phyloP scores from a whole-genome alignment of 2,329 filamentous ascomycete genomes.

The Fusarium floridanum region DNA sequence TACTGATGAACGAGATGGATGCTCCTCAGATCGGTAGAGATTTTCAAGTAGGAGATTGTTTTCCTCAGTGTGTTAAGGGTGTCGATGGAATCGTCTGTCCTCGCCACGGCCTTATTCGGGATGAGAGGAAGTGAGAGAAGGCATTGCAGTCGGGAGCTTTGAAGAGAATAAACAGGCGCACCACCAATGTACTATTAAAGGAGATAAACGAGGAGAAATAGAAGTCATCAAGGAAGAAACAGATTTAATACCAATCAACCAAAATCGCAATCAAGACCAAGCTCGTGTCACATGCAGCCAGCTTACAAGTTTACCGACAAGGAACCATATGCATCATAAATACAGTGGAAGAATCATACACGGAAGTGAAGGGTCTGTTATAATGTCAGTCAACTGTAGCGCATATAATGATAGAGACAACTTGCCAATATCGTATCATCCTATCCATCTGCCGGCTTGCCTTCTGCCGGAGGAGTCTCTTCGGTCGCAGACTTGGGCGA shows the following conservation, averaged over 20 bases:
- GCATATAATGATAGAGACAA: neutral
- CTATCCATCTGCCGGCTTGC: slow-evolving; percentile 33
- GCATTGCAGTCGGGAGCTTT: neutral
- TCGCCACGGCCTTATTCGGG: neutral
- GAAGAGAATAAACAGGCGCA: neutral
- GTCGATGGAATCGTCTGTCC: neutral
- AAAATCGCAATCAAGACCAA: neutral
- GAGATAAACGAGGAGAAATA: neutral
- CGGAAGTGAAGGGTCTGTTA: slow-evolving; percentile 9
- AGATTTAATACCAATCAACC: neutral
- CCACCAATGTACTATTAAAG: neutral
- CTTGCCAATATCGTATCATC: neutral
- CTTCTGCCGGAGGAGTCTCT: slow-evolving; percentile 28
- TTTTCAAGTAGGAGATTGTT: neutral
- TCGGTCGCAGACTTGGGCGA: slow-evolving; percentile 22
- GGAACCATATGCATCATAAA: slow-evolving; percentile 9
- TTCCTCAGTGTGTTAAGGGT: neutral
- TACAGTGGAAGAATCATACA: slow-evolving; percentile 27
- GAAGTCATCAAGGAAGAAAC: neutral
- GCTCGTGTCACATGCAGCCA: neutral
- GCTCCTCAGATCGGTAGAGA: slow-evolving; percentile 38
- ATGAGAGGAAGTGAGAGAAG: neutral
- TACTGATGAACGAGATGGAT: slow-evolving; percentile 40
- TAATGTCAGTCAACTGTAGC: slow-evolving; percentile 3
- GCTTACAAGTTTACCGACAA: neutral